These are phyloP conservation scores for Metschnikowia rubicola DNA, from an alignment of 805 yeast species.

Conservation along the genomic window DNA sequence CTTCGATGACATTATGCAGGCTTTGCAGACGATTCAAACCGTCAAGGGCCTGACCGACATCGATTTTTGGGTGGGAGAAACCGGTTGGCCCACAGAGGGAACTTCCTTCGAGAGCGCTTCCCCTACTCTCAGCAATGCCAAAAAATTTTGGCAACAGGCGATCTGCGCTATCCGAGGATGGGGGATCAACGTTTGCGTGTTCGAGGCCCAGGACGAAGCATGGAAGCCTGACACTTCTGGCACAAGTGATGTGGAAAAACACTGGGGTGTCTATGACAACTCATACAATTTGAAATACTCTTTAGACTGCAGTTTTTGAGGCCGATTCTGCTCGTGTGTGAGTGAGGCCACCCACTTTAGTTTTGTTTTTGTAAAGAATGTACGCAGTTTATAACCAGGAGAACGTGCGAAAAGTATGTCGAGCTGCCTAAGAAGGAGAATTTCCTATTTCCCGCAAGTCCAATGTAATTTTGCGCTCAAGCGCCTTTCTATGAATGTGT, in stretches of 20 bases:
- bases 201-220: conserved; percentile 93
- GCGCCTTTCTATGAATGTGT: too few species aligned
- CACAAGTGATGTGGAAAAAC: conserved; percentile 79
- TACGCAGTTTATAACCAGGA: too few species aligned
- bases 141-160: conserved; percentile 79
- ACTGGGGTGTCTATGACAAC: conserved; percentile 88
- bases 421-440: too few species aligned
- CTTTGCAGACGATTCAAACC: conserved; percentile 82
- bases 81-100: conserved; percentile 96
- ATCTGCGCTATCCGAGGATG: conserved; percentile 92
- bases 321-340: too few species aligned
- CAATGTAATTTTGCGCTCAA: too few species aligned
- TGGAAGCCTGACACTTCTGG: conserved; percentile 95
- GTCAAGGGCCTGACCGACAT: conserved; percentile 83
- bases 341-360: too few species aligned
- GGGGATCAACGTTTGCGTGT: conserved; percentile 90
- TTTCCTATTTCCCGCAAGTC: too few species aligned
- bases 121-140: conserved; percentile 74
- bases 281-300: conserved; percentile 40
- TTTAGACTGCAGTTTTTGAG: conserved; percentile 31
- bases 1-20: conserved; percentile 97
- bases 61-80: conserved; percentile 93
- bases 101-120: conserved; percentile 60
- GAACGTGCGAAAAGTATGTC: too few species aligned
- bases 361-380: too few species aligned